Percentiles rank a stretch among this genome's conserved stretches.
Conservation (phyloP, 257 asterid species). For the Forsythia viridissima region DNA sequence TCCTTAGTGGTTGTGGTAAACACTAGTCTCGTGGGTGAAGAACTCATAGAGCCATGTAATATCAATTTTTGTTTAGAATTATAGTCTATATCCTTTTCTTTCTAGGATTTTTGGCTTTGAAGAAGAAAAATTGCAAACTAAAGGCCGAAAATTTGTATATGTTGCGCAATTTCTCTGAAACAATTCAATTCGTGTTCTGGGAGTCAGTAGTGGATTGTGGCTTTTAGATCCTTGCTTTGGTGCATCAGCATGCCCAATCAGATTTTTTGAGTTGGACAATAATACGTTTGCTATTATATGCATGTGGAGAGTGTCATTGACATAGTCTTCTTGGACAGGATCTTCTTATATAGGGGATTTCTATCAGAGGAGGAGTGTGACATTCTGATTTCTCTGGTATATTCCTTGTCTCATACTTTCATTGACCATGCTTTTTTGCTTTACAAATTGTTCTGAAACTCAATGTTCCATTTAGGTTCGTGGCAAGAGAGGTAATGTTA, state of each 20-base stretch:
- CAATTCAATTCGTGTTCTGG: background rate
- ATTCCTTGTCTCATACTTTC: conserved; percentile 22
- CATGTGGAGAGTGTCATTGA: conserved; percentile 18
- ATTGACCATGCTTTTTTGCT: conserved; percentile 7
- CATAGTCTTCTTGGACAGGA: conserved; percentile 55
- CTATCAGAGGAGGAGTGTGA: conserved; percentile 80
- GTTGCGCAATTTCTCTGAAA: background rate
- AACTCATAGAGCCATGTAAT: background rate
- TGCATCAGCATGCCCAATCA: background rate
- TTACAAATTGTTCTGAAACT: conserved; percentile 12
- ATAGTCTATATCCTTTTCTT: background rate
- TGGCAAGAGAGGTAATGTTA: conserved; percentile 25
- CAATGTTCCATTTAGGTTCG: conserved; percentile 37
- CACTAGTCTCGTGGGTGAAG: background rate
- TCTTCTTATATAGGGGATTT: conserved; percentile 66
- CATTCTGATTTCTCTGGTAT: conserved; percentile 63
- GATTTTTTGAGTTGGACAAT: background rate
- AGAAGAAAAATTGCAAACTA: background rate
- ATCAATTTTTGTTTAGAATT: too few species aligned
- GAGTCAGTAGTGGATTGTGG: background rate
- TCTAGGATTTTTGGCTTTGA: background rate
- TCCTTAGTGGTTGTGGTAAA: background rate
- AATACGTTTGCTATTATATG: conserved; percentile 4
- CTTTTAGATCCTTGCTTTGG: background rate
- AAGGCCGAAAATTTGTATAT: background rate